Base-by-base conservation (phyloP, 2,329 filamentous ascomycete species). In the Trichoderma breve region DNA sequence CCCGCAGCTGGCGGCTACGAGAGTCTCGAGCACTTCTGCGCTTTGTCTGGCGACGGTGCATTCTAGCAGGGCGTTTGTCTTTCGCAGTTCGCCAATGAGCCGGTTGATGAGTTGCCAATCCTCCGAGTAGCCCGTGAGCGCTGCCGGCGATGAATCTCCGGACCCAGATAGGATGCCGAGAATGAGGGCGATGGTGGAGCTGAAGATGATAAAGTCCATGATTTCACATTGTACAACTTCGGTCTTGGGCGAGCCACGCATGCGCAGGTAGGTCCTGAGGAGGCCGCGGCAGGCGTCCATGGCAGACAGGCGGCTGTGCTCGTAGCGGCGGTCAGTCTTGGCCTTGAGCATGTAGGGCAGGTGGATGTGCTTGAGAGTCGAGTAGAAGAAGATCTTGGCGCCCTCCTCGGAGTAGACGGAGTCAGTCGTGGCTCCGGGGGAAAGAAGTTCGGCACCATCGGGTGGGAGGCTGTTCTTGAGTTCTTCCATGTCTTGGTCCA, bases 201-300 rank as follows among this genome's bases (percentile, higher is more conserved):
- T 85, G 73, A 87, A 86, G 2, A 81, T 81, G 66, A 83, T 78
- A 64, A 86, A 87, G 72, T 87, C 85, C 61, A 84, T 78, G 43
- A 85, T 73, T 58, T 85, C 85, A 76, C 84, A 85, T 11, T 64
- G 73, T 9, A 71, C 36, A 21, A 71, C 21, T 24, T 71, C 72
- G 7, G 71, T 68, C 5, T 34, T 61, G 8, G 69, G 43, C 30
- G 66, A 72, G 18, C 66, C 66, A 62, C 82, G 81, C 6, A 81
- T 77, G 14, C 66, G 72, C 32, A 73, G 61, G 73, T 84, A 86
- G 12, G 79, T 73, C 18, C 73, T 71, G 28, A 86, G 79, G 65
- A 83, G 79, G 43, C 81, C 80, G 61, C 84, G 80, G 12, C 83
- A 79, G 1, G 83, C 82, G 39, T 84, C 81, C 26, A 86, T 75